Base-by-base conservation (phyloP, 2,329 filamentous ascomycete genomes). In the Fusarium setosum region DNA sequence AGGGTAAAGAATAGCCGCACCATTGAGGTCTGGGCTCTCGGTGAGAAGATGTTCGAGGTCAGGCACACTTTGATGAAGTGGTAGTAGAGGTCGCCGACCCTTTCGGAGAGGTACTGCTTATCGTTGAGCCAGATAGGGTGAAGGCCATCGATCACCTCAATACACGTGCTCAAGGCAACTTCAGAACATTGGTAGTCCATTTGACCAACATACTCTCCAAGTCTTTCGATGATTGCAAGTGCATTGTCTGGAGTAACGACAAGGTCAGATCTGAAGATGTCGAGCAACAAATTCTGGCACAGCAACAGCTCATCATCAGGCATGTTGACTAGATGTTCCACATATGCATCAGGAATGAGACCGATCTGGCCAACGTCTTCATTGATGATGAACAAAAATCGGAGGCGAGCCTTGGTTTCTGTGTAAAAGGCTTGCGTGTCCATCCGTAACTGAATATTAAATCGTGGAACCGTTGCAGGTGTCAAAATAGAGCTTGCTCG, bases 11-110 rank as follows among this genome's bases (percentile, higher is more conserved):
- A 81, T 13, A 99, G 81, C 20, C 81, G 79, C 4, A 90, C 86
- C 60, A 97, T 82, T 1, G 84, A 82, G 51, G 89, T 87, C 65
- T 94, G 90, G 2, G 91, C 86, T 56, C 82, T 84, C 3, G 89
- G 80, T 1, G 95, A 96, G 45, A 93, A 84, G 34, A 91, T 84
- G 41, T 89, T 89, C 41, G 86, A 90, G 6, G 86, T 84, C 23
- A 97, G 79, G 26, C 89, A 86, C 17, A 84, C 84, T 53, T 87
- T 86, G 44, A 94, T 85, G 66, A 96, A 90, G 81, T 93, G 93
- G 41, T 86, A 80, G 75, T 98, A 98, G 18, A 97, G 80, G 61
- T 96, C 90, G 18, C 88, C 86, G 4, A 90, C 92, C 37, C 86
- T 83, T 4, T 87, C 85, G n/a, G 84, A 84, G 4, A 97, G 80